phyloP scores from a whole-genome alignment of 352 stramenopile species.

The Phytophthora cactorum region DNA sequence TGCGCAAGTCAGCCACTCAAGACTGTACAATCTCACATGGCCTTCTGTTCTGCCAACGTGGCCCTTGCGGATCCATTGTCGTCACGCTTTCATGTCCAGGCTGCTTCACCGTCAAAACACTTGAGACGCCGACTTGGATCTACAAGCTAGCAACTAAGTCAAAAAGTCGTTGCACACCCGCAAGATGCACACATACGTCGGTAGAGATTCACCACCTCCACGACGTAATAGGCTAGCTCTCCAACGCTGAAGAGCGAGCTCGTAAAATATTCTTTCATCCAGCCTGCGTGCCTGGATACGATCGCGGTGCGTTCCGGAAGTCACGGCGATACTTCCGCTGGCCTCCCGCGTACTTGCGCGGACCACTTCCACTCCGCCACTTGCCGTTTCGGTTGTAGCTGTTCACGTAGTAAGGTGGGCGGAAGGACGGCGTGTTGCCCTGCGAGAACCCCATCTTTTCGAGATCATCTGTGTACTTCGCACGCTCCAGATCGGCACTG shows the following conservation, averaged over 20 bases:
- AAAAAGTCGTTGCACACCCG: not conserved
- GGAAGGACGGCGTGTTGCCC: conserved; percentile 54
- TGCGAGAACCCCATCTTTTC: conserved; percentile 62
- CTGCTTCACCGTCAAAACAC: conserved; percentile 1
- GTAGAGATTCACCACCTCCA: not conserved
- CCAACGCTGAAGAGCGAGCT: conserved; percentile 5
- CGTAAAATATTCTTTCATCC: conserved; percentile 32
- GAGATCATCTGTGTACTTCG: conserved; percentile 68
- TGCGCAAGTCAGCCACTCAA: not conserved
- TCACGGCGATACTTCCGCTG: conserved; percentile 48
- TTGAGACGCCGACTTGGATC: conserved; percentile 12
- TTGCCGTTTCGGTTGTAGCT: conserved; percentile 58
- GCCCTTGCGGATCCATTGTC: not conserved
- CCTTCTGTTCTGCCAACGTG: not conserved
- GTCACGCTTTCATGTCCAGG: no score
- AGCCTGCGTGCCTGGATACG: conserved; percentile 34
- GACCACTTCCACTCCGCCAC: conserved; percentile 45
- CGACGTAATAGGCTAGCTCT: conserved; percentile 16
- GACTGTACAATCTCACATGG: not conserved
- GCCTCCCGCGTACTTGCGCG: conserved; percentile 57
- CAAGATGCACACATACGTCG: conserved; percentile 27
- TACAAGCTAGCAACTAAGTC: conserved; percentile 13
- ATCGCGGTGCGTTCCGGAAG: conserved; percentile 33
- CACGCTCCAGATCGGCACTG: conserved; percentile 56
- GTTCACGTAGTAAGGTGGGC: conserved; percentile 50